Evolutionary conservation across 768 basidiomycete species (phyloP), one percentile per base, ranked within the genome.

Genomic region (Pulveroboletus ravenelii): DNA sequence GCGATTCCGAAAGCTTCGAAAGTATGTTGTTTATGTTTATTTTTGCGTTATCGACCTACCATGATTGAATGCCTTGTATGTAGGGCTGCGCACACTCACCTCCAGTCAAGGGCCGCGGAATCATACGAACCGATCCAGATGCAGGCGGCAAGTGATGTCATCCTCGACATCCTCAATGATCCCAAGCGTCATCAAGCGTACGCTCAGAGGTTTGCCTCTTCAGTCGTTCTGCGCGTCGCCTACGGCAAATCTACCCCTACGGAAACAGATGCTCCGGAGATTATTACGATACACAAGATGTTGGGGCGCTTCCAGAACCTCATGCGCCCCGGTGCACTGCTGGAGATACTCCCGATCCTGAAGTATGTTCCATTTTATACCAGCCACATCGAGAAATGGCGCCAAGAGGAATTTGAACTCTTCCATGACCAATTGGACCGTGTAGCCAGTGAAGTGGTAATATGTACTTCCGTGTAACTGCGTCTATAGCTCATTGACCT

Each of bases 1-100:
- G 23, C 70, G 76, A 37, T 80, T 84, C 60, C 79, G 80, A 62
- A 81, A 77, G 63, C 76, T 84, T 68, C 73, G 82, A 49, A 77
- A 73, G 81, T 81, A 64, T 62, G n/a, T n/a, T n/a, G n/a, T n/a
- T n/a, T n/a, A n/a, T n/a, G 13, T 36, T 13, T 8, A 13, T 14
- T 25, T 35, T 12, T 20, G 3, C 17, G 10, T 13, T 18, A 8
- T 48, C 29, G 3, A 13, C 23, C 50, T 25, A 8, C 17, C 17
- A 25, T n/a, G 8, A 12, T 23, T 9, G 18, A 14, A 44, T 23
- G 10, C n/a, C 4, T 44, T 27, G 14, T 2, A 39, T 34, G 10
- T 23, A 82, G 82, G 50, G 80, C 80, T 2, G 70, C 81, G 1
- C 81, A 83, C 56, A 75, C 79, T 0, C 78, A 84, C 47, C 72